These are phyloP conservation scores for Phylloporus arenicola DNA, from an alignment of 768 basidiomycete genomes.

Conservation along the genomic window DNA sequence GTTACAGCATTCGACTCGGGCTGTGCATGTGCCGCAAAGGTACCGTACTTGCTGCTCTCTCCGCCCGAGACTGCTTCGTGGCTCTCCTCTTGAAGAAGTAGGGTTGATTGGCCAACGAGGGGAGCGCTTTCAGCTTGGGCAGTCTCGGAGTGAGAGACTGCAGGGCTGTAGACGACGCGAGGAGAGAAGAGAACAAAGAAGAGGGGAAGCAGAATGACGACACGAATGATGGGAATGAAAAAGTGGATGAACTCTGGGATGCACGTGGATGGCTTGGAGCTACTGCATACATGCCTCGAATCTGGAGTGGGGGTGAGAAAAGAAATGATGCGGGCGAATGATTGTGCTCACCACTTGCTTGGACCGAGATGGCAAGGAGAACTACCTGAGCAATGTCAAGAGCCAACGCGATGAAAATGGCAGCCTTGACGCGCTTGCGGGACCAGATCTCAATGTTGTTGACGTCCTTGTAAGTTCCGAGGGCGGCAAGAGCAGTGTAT, in stretches of 20 bases:
- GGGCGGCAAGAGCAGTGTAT: constrained; percentile 64
- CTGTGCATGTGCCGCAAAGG: constrained; percentile 42
- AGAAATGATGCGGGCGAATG: background rate
- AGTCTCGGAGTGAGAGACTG: constrained; percentile 14
- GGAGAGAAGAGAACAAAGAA: constrained; percentile 60
- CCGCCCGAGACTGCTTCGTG: constrained; percentile 29
- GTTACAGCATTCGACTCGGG: background rate
- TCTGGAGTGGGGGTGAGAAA: constrained; percentile 7
- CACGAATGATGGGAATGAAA: constrained; percentile 58
- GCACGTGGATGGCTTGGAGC: constrained; percentile 23
- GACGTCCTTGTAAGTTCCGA: constrained; percentile 78
- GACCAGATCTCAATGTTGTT: constrained; percentile 67
- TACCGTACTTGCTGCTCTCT: constrained; percentile 65
- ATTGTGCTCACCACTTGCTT: constrained; percentile 32
- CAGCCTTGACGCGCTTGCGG: constrained; percentile 49
- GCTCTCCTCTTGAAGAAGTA: constrained; percentile 51
- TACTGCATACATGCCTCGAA: constrained; percentile 15
- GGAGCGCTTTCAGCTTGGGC: constrained; percentile 21
- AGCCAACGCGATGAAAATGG: constrained; percentile 47
- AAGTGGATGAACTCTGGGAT: constrained; percentile 42
- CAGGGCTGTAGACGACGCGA: constrained; percentile 51
- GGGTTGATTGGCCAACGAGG: constrained; percentile 37
- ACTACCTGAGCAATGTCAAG: constrained; percentile 59
- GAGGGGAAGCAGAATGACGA: constrained; percentile 56
- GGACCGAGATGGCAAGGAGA: constrained; percentile 41